Percentiles rank a stretch among this genome's conserved stretches.
Evolutionary conservation across 2,329 filamentous ascomycete species (phyloP).

Genomic region (Orbilia ellipsospora): DNA sequence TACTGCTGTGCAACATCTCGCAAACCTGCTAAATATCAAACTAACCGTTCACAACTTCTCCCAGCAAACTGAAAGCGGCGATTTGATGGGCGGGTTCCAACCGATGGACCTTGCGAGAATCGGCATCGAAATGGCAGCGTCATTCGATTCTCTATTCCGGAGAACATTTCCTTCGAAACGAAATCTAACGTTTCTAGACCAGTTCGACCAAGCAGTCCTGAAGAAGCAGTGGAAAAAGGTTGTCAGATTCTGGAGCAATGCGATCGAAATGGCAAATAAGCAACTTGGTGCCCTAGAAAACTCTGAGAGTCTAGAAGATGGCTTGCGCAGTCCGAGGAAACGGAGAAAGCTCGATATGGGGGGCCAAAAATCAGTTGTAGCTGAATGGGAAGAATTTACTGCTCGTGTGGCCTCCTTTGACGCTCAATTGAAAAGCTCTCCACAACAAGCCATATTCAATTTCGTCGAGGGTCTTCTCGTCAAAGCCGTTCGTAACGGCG

Average conservation of each 20-base stretch:
- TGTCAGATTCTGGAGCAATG: conserved; percentile 87
- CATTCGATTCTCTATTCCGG: conserved; percentile 89
- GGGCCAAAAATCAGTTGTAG: conserved; percentile 69
- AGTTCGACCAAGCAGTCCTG: conserved; percentile 80
- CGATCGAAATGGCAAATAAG: conserved; percentile 84
- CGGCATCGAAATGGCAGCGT: conserved; percentile 85
- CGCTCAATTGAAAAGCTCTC: conserved; percentile 73
- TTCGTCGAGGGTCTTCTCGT: conserved; percentile 97
- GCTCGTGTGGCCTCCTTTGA: conserved; percentile 68
- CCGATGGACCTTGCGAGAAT: conserved; percentile 80
- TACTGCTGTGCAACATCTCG: conserved; percentile 91
- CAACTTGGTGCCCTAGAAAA: conserved; percentile 71
- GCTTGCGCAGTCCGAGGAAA: conserved; percentile 69
- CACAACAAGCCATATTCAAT: conserved; percentile 70
- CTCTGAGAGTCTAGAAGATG: conserved; percentile 63
- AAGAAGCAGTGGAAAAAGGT: conserved; percentile 89
- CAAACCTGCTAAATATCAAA: conserved; percentile 83
- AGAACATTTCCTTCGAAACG: conserved; percentile 87
- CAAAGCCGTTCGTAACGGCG: conserved; percentile 92
- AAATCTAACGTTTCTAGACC: conserved; percentile 86
- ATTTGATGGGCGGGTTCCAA: conserved; percentile 95
- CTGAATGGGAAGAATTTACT: conserved; percentile 84
- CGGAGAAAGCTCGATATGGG: conserved; percentile 72
- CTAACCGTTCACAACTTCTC: conserved; percentile 94
- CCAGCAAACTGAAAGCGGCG: conserved; percentile 97